Evolutionary conservation across 108 stramenopile species (phyloP), one percentile per base, ranked within the genome.

Genomic region (Skeletonema menzelii): DNA sequence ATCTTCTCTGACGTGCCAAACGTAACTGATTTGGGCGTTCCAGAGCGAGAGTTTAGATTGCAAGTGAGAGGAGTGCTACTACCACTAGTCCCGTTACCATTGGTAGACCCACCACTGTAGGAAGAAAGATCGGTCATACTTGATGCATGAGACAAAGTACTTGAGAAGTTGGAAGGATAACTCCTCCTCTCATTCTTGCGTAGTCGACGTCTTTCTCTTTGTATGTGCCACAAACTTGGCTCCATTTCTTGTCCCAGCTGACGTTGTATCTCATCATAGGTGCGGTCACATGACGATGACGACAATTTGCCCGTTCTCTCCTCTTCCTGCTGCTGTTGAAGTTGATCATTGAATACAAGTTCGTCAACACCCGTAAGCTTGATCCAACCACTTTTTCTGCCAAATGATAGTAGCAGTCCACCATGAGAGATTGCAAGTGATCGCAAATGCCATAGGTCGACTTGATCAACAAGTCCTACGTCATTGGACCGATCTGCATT

Each of bases 361-460:
- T 37, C 55, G 28, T 73, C 72, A 5, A 64, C 53, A n/a, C 72
- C 72, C 20, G 49, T 37, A 31, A 73, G 63, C 61, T 64, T 73
- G 1, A 64, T 65, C 72, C 72, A 73, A 5, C 63, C 55, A 24
- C 27, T 60, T 22, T 59, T 65, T 12, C 73, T 53, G 0, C 17
- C 35, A 17, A 19, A 22, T 10, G 53, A 27, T 28, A 55, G 1
- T 17, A 57, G 11, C 55, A 73, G 10, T 31, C 73, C 73, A 12
- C 73, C 73, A 1, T 37, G 63, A 14, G 31, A 35, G 15, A 73
- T 65, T 4, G 73, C 73, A 17, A 73, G 64, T 3, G 63, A 15
- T 26, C 73, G 53, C 14, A 73, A 64, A 44, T 44, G 73, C 73
- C 73, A 73, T 38, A 73, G 53, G 31, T 65, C 34, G 26, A 65